Evolutionary conservation across 2,329 filamentous ascomycete genomes (phyloP).

Genomic region (Clonostachys byssicola): DNA sequence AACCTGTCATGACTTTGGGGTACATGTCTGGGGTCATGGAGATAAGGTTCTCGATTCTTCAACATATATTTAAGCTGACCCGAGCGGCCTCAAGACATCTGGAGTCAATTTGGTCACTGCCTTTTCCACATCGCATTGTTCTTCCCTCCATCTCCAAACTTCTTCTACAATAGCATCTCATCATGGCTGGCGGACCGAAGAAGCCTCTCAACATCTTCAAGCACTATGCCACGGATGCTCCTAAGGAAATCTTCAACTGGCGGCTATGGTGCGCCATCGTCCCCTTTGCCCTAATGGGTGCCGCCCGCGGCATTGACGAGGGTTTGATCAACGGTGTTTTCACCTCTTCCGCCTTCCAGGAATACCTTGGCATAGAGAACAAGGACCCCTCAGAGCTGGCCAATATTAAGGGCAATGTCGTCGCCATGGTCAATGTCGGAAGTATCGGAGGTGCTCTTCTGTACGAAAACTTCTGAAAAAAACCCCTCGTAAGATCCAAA

Average conservation of each 20-base stretch:
- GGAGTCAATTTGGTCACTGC: no score
- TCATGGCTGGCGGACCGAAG: not conserved
- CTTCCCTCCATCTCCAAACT: no score
- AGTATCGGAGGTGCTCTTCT: slow-evolving; percentile 33
- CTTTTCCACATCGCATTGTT: no score
- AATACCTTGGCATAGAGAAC: slow-evolving; percentile 42
- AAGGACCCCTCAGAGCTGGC: slow-evolving; percentile 44
- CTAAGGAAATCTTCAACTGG: not conserved
- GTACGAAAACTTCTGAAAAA: not conserved
- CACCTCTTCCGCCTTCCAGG: slow-evolving; percentile 52
- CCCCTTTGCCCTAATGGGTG: not conserved
- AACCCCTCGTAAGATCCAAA: not conserved
- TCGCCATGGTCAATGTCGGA: slow-evolving; percentile 68
- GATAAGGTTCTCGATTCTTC: no score
- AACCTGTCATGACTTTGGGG: no score
- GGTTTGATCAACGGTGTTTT: slow-evolving; percentile 64
- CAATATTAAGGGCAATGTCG: slow-evolving; percentile 63
- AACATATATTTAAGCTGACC: no score
- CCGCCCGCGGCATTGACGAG: slow-evolving; percentile 21
- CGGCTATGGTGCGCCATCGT: not conserved
- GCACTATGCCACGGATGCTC: not conserved
- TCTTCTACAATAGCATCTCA: no score
- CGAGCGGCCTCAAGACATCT: no score
- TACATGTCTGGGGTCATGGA: no score
- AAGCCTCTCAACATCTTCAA: not conserved